Base-by-base conservation (phyloP, 129 eudicot species). In the Lactuca sativa region DNA sequence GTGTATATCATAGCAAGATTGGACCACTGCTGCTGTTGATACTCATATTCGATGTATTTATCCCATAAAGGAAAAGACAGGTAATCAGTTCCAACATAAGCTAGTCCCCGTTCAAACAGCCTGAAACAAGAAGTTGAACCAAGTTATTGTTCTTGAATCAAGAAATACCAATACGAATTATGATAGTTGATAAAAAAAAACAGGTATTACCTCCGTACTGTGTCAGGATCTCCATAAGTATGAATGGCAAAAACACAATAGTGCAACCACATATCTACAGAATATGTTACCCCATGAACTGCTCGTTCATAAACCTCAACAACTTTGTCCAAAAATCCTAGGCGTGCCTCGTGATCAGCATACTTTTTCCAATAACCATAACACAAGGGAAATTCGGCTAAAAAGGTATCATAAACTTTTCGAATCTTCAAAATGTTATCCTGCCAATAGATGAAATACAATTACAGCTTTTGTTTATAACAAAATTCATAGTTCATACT, bases 221-320 rank as follows among this genome's bases (percentile, higher is more conserved):
- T 88, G 25, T 90, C 99, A 11, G 96, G 93, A 62, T 95, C 99
- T 55, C 93, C 96, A 70, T 87, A 95, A 3, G 93, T 86, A 77
- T 66, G 72, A 18, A 95, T 87, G 49, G 97, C 84, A 73, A 95
- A 95, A 41, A 77, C 89, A 82, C 97, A 90, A 51, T 90, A 95
- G 60, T 95, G 97, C 87, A 95, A 72, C 99, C 99, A 95, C 83
- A 95, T 95, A 74, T 95, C 99, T n/a, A 95, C 99, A 38, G 99
- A 95, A 69, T 95, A 95, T 30, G 99, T 95, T 73, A 95, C 99
- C 62, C 99, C 99, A 78, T 90, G 89, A 40, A 90, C 91, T 15
- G 99, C 97, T 53, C 90, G 87, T 73, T 95, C 99, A 81, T 90
- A 95, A 6, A 95, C 95, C 84, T 95, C 99, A 59, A 82, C 97